Conservation (phyloP, 1,284 basidiomycete species). For the Vanrija humicola region DNA sequence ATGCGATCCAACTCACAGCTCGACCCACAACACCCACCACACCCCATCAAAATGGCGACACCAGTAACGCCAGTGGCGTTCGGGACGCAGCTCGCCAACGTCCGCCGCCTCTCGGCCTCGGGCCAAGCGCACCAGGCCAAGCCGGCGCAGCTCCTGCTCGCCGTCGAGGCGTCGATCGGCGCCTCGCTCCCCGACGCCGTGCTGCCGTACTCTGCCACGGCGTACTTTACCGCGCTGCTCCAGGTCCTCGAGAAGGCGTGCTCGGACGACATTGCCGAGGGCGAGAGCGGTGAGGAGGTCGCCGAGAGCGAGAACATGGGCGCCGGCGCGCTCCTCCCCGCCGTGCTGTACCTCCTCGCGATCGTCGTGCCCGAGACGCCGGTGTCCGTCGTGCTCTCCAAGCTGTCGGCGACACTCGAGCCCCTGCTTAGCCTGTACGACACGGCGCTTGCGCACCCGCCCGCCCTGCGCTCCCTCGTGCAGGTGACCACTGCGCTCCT, state of each 20-base stretch:
- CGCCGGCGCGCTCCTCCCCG: conserved; percentile 78
- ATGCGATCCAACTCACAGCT: neutral
- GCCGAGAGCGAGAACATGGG: conserved; percentile 46
- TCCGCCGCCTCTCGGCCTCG: conserved; percentile 80
- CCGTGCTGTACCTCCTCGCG: conserved; percentile 83
- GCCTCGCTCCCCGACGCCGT: conserved; percentile 44
- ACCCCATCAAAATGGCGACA: conserved; percentile 12
- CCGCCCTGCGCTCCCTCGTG: conserved; percentile 46
- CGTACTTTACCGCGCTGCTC: conserved; percentile 82
- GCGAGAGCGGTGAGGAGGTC: conserved; percentile 38
- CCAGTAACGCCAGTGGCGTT: conserved; percentile 25
- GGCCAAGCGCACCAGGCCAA: conserved; percentile 80
- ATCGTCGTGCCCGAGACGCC: conserved; percentile 70
- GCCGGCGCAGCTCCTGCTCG: conserved; percentile 81
- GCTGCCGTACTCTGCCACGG: conserved; percentile 73
- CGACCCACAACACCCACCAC: neutral
- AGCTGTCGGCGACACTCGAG: conserved; percentile 51
- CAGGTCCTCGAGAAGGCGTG: conserved; percentile 47
- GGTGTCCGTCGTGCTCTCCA: conserved; percentile 40
- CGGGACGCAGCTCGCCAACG: conserved; percentile 65
- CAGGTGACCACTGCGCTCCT: conserved; percentile 64
- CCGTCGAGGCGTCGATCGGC: conserved; percentile 78
- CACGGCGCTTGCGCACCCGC: conserved; percentile 44
- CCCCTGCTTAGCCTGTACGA: conserved; percentile 73
- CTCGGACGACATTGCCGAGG: conserved; percentile 32